Evolutionary conservation across 2,329 filamentous ascomycete species (phyloP).

Genomic region (Pseudogymnoascus sp.): DNA sequence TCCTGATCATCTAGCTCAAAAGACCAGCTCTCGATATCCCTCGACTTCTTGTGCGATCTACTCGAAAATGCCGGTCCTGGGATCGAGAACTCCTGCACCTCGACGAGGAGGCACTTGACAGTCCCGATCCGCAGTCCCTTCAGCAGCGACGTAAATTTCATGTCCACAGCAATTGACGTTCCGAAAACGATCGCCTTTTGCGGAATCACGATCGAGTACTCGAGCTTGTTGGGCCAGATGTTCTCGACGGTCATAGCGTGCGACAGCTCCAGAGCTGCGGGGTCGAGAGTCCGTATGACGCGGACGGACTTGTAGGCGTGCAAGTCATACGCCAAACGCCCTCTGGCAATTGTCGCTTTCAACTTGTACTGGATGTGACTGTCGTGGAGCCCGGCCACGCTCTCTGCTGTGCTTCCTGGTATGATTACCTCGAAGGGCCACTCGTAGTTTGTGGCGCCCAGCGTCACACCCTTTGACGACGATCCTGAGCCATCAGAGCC

Average conservation of each 20-base stretch:
- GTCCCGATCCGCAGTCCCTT: constrained; percentile 84
- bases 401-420: constrained; percentile 70
- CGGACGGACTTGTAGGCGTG: constrained; percentile 71
- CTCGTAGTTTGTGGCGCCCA: constrained; percentile 72
- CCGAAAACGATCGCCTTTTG: constrained; percentile 94
- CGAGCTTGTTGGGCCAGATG: constrained; percentile 94
- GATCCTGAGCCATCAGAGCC: constrained; percentile 40
- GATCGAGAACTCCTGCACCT: constrained; percentile 62
- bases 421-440: constrained; percentile 71
- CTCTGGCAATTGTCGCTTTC: constrained; percentile 79
- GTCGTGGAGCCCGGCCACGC: constrained; percentile 79
- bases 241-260: constrained; percentile 96
- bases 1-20: constrained; percentile 48
- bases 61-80: constrained; percentile 39
- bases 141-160: constrained; percentile 77
- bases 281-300: constrained; percentile 69
- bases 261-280: constrained; percentile 67
- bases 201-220: constrained; percentile 88
- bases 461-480: constrained; percentile 45
- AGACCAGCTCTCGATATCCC: constrained; percentile 55
- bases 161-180: constrained; percentile 74
- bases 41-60: constrained; percentile 54
- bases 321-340: constrained; percentile 83
- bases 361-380: constrained; percentile 85
- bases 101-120: constrained; percentile 71